phyloP scores from a whole-genome alignment of 257 asterid species.

The Solanum chilense region DNA sequence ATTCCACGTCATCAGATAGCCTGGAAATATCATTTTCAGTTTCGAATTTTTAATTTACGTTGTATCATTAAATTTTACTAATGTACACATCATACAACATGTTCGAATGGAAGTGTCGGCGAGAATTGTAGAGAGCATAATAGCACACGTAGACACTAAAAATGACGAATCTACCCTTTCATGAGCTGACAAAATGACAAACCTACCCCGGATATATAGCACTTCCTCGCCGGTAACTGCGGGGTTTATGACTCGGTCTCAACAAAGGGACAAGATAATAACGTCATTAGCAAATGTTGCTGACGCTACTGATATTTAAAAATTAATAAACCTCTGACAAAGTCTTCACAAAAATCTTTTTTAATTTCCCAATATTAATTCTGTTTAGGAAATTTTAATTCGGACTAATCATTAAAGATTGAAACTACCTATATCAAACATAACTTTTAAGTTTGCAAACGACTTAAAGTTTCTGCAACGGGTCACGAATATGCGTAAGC shows the following conservation, averaged over 20 bases:
- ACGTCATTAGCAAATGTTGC: constrained; percentile 6
- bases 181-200: constrained; percentile 16
- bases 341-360: not conserved
- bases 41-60: not conserved
- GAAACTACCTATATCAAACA: not conserved
- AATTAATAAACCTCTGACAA: not conserved
- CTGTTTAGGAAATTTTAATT: not conserved
- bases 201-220: constrained; percentile 13
- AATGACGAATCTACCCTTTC: constrained; percentile 14
- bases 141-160: constrained; percentile 13
- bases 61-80: not conserved
- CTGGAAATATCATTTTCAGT: not conserved
- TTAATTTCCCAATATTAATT: not conserved
- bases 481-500: not conserved
- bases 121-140: not conserved
- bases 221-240: constrained; percentile 6
- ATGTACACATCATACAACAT: not conserved
- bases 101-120: not conserved
- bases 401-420: too few relatives aligned
- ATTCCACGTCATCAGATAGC: not conserved
- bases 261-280: constrained; percentile 1
- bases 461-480: not conserved
- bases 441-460: not conserved
- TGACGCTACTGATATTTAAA: not conserved
- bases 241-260: not conserved